Conservation (phyloP, 2,329 filamentous ascomycete genomes). For the Diplodia sapinea region DNA sequence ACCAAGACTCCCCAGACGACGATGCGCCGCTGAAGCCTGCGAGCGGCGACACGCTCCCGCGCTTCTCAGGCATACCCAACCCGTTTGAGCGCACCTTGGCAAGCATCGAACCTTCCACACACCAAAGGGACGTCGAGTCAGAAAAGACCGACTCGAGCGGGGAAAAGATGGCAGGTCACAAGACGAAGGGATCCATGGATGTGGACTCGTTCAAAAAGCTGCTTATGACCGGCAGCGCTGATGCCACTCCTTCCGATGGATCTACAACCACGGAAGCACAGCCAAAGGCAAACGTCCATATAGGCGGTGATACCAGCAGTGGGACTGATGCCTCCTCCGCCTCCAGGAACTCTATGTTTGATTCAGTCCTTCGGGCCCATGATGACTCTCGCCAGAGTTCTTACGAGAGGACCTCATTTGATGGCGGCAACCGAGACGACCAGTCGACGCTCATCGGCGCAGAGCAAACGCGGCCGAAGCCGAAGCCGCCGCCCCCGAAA, state of each 20-base stretch:
- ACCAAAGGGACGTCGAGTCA: constrained; percentile 2
- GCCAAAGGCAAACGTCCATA: constrained; percentile 31
- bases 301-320: constrained; percentile 54
- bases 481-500: constrained; percentile 71
- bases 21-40: constrained; percentile 21
- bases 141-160: constrained; percentile 33
- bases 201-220: constrained; percentile 79
- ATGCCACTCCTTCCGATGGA: constrained; percentile 23
- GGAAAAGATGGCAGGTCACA: neutral
- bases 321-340: constrained; percentile 65
- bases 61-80: constrained; percentile 36
- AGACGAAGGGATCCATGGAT: constrained; percentile 62
- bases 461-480: constrained; percentile 57
- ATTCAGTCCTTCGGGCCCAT: constrained; percentile 52
- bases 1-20: constrained; percentile 4
- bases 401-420: constrained; percentile 61
- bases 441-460: constrained; percentile 39
- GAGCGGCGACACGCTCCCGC: neutral
- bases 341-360: constrained; percentile 65
- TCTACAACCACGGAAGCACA: constrained; percentile 3
- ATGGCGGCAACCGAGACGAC: constrained; percentile 53
- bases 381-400: constrained; percentile 64
- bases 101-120: constrained; percentile 42
- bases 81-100: constrained; percentile 49
- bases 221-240: constrained; percentile 73